Evolutionary conservation across 176 grass and related monocot species (phyloP), one percentile per base, ranked within the genome.

Genomic region (Paspalum notatum): DNA sequence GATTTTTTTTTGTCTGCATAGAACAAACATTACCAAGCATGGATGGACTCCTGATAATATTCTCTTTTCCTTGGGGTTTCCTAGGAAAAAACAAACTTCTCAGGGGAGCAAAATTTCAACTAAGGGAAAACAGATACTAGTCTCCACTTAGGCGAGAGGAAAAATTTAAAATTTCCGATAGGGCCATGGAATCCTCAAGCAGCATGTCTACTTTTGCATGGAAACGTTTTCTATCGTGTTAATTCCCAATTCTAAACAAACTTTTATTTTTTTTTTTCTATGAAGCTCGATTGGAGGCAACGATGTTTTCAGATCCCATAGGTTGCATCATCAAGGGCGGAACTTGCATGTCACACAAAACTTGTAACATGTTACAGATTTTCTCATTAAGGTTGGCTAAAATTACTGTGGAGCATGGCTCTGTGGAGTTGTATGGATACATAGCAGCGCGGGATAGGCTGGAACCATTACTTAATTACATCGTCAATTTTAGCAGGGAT

Each of bases 371-470:
- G 63, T 20, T 66, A 9, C 63, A 66, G 42, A 43, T 66, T 66
- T 66, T 66, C 39, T 66, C 63, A n/a, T 42, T 66, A 39, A 66
- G 20, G 63, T n/a, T 66, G 63, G 39, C 63, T 66, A 43, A 2
- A 10, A 66, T 42, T 66, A 38, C 63, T 42, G 17, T 21, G 5
- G 63, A 66, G 63, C 63, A 9, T 66, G 39, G 63, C 39, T 20
- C 38, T 43, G 63, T 43, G 40, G 63, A 66, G 63, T 11, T 66
- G 40, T 66, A 66, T 43, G 63, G 63, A 66, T 66, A 66, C 13
- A 66, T 66, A 12, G 63, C 63, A 42, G 4, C 0, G 2, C 38
- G 39, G 63, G 63, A 66, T 66, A 41, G 2, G 1, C 17, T 66
- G 39, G 63, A 66, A 43, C 5, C 17, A 10, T 66, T 43, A 66